Conservation (phyloP, 345 rosid genomes). For the Brassica nigra region DNA sequence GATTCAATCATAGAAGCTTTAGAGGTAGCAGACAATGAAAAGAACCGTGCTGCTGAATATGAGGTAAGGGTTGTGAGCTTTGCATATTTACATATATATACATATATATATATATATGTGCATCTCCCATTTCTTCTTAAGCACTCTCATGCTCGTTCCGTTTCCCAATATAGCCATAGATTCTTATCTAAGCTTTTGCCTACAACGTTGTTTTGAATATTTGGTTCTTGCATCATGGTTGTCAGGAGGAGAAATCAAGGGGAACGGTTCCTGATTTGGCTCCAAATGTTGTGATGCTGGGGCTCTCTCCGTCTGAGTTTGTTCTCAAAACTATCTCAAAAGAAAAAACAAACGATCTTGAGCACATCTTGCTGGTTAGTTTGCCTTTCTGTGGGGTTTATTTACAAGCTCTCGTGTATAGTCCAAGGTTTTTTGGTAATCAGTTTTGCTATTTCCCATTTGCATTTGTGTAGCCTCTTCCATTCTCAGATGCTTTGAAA, state of each 20-base stretch:
- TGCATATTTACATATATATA: background rate
- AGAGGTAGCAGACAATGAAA: slow-evolving; percentile 73
- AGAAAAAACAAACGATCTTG: slow-evolving; percentile 81
- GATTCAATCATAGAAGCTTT: slow-evolving; percentile 81
- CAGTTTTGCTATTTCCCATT: background rate
- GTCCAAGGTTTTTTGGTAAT: background rate
- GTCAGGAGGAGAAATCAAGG: slow-evolving; percentile 72
- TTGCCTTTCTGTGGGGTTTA: background rate
- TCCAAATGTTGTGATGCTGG: slow-evolving; percentile 69
- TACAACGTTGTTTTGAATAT: background rate
- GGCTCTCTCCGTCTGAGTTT: slow-evolving; percentile 76
- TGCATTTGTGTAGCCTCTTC: slow-evolving; percentile 60
- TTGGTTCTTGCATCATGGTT: background rate
- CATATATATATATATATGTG: background rate
- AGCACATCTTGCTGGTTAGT: slow-evolving; percentile 86
- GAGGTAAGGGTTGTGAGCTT: slow-evolving; percentile 51
- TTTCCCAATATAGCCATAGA: background rate
- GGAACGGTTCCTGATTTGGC: slow-evolving; percentile 59
- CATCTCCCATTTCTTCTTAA: background rate
- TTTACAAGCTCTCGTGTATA: background rate
- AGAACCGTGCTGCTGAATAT: slow-evolving; percentile 63
- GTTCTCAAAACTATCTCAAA: slow-evolving; percentile 72
- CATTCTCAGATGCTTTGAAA: slow-evolving; percentile 91
- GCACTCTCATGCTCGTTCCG: background rate
- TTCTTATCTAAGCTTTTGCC: background rate